Conservation (phyloP, 2,329 filamentous ascomycete genomes). For the Xylariaceae sp. region DNA sequence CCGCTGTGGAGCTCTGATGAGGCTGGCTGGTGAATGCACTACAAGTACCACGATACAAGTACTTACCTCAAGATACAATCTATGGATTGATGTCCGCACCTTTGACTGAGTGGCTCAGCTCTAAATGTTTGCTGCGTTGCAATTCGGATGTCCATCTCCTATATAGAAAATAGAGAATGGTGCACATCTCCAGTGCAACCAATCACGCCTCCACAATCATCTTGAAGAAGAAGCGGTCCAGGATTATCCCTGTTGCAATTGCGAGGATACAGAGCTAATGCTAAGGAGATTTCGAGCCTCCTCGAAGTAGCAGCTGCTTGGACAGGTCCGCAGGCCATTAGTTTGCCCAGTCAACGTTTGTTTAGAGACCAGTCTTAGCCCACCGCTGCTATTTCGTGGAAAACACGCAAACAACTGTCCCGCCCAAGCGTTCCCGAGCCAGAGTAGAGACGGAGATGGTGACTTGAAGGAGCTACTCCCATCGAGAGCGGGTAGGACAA, state of each 20-base stretch:
- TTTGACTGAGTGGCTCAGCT: constrained; percentile 12
- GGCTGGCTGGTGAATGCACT: constrained; percentile 23
- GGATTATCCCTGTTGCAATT: constrained; percentile 23
- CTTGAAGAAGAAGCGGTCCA: constrained; percentile 15
- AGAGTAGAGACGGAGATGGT: constrained; percentile 29
- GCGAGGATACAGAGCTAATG: constrained; percentile 25
- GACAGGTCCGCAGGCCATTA: not conserved
- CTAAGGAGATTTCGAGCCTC: constrained; percentile 25
- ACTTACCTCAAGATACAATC: not conserved
- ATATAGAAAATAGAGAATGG: constrained; percentile 9
- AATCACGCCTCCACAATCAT: too few relatives aligned
- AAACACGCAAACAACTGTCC: constrained; percentile 35
- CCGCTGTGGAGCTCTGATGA: constrained; percentile 29
- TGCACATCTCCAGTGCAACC: constrained; percentile 24
- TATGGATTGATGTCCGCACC: not conserved
- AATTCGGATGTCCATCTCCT: constrained; percentile 21
- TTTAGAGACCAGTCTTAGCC: constrained; percentile 2
- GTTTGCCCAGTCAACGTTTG: not conserved
- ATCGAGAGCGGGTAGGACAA: constrained; percentile 32
- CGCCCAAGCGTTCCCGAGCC: constrained; percentile 31
- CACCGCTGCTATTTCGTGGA: constrained; percentile 17
- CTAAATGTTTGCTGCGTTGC: constrained; percentile 21
- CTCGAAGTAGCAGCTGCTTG: constrained; percentile 16
- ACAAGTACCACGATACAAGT: constrained; percentile 9
- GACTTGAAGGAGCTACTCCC: constrained; percentile 34